These are phyloP conservation scores for Botrytis galanthina DNA, from an alignment of 2,329 filamentous ascomycete species.

Conservation along the genomic window DNA sequence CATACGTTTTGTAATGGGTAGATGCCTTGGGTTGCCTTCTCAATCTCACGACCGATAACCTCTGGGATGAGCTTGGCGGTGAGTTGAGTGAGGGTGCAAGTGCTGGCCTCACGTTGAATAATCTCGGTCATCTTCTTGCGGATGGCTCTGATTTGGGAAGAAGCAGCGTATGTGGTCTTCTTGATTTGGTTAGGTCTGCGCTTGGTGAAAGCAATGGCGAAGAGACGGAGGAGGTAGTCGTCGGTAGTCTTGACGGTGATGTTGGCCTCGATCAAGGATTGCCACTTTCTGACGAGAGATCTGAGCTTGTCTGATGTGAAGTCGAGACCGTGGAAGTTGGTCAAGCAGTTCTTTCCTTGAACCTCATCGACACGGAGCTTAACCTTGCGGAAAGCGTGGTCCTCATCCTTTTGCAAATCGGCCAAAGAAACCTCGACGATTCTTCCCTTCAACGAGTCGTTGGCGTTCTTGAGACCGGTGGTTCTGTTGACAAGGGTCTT, in stretches of 20 bases:
- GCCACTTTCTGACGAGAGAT: slow-evolving; percentile 99
- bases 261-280: slow-evolving; percentile 98
- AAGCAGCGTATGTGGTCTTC: slow-evolving; percentile 98
- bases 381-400: slow-evolving; percentile 99
- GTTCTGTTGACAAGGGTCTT: slow-evolving; percentile 99
- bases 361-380: slow-evolving; percentile 98
- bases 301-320: slow-evolving; percentile 99
- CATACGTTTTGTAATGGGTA: slow-evolving; percentile 98
- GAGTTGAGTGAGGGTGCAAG: slow-evolving; percentile 92
- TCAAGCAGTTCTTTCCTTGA: slow-evolving; percentile 99
- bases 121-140: slow-evolving; percentile 99
- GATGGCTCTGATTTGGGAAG: slow-evolving; percentile 96
- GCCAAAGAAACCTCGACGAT: slow-evolving; percentile 99
- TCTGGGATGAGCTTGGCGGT: slow-evolving; percentile 99
- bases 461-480: slow-evolving; percentile 99
- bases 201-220: slow-evolving; percentile 99
- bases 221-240: slow-evolving; percentile 98
- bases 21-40: slow-evolving; percentile 99
- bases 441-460: slow-evolving; percentile 97
- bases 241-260: slow-evolving; percentile 99
- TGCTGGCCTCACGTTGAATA: slow-evolving; percentile 92
- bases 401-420: slow-evolving; percentile 99
- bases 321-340: slow-evolving; percentile 99
- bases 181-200: slow-evolving; percentile 99
- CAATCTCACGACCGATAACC: slow-evolving; percentile 98